Base-by-base conservation (phyloP, 495 filamentous ascomycete species). In the Rostrohypoxylon terebratum region DNA sequence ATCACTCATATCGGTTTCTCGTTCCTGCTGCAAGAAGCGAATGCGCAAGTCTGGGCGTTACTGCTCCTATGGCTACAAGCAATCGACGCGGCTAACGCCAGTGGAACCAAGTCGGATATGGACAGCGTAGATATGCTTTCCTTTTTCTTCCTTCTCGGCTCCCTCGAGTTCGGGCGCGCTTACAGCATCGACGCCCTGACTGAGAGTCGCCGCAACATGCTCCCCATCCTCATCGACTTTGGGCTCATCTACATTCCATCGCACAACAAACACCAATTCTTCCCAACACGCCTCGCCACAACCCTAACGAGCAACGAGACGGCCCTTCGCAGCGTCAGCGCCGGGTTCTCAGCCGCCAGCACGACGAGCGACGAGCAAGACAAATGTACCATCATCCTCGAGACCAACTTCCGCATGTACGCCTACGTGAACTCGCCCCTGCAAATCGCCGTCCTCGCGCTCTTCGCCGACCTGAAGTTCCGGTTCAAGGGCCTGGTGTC, bases 321-420 rank as follows among this genome's bases (percentile, higher is more conserved):
- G 0, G 87, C 90, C 20, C 82, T 94, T 1, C 86, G 90, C n/a
- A 88, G 83, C 71, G 85, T 90, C 33, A 84, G 83, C 38, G 84
- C 85, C 16, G 84, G 83, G 20, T 87, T 90, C 71, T 69, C 80
- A 4, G 81, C 80, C 2, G 72, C 73, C 4, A 78, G 83, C 69
- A 77, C 75, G 9, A 87, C 87, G 58, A 69, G 59, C 31, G 67
- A 76, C 10, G 77, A 77, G 44, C 83, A 86, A 42, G 76, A 85
- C 13, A 89, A 90, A 61, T 95, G 94, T 38, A 95, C 94, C 84
- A 93, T 99, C 75, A 92, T 99, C 72, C 86, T 98, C 72, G 96
- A 99, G 85, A 99, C 96, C n/a, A 99, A 99, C 82, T 98, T 98
- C 82, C 92, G 96, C 28, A 81, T 99, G 71, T 99, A 99, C 82